Evolutionary conservation across 1,139 yeast genomes (phyloP), one percentile per base, ranked within the genome.

Genomic region (Hansenula sp.): DNA sequence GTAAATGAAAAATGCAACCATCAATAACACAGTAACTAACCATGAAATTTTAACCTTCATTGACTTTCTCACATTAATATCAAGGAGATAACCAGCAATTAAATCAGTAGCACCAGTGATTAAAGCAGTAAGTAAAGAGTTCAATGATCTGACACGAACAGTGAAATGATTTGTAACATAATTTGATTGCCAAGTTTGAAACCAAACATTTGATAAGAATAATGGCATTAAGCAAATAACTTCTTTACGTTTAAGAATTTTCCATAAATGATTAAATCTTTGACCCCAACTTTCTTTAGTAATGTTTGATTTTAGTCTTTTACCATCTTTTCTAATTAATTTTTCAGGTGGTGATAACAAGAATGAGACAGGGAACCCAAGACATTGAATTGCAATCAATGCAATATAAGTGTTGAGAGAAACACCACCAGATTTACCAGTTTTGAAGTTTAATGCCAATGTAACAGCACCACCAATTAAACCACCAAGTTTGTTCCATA

Each of bases 71-170:
- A 44, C 14, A 3, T 33, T 44, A 21, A 30, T 13, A 39, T 54
- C 50, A 13, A 56, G 39, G 18, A 46, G 37, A 20, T 34, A 35
- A 17, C 55, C 52, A n/a, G 48, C 48, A 33, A 46, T 19, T 21
- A 55, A 14, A 44, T 55, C 58, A 4, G 50, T 45, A n/a, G 28
- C 29, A 22, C 44, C 48, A 13, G 42, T 36, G 21, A 55, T 43
- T 13, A 54, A 35, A 6, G 60, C 57, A 17, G 54, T 44, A 13
- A 56, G 37, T 28, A 57, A 43, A 14, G 53, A 47, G 32, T 55
- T 55, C 32, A 56, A 42, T 8, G 60, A 48, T 44, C 61, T 47
- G 8, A 51, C 43, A 35, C 61, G 44, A 25, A 56, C 60, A 20
- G 49, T 37, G 40, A 56, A 57, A 34, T 53, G 45, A 35, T 53